Percentiles rank a stretch among this genome's conserved stretches.
phyloP scores from a whole-genome alignment of 768 basidiomycete species.

The Austroboletus eburneus region DNA sequence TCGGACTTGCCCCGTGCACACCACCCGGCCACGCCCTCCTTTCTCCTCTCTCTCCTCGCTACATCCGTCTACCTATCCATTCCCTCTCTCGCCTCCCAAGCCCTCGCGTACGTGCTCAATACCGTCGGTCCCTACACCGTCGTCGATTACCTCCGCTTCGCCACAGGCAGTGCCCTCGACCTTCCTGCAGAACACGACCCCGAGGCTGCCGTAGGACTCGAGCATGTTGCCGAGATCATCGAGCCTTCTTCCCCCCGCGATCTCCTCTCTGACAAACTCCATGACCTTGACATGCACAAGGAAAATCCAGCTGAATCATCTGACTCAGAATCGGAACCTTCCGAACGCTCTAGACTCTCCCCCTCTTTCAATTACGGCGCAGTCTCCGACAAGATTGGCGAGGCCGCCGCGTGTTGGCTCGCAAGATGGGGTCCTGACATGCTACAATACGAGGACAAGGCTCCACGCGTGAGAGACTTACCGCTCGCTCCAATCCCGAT shows the following conservation, averaged over 20 bases:
- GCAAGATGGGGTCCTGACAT: slow-evolving; percentile 82
- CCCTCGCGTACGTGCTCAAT: slow-evolving; percentile 63
- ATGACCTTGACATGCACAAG: slow-evolving; percentile 32
- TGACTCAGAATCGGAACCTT: slow-evolving; percentile 26
- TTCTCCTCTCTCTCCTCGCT: slow-evolving; percentile 83
- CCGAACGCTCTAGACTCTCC: slow-evolving; percentile 13
- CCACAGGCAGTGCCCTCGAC: slow-evolving; percentile 66
- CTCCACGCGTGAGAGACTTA: slow-evolving; percentile 11
- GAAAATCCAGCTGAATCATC: slow-evolving; percentile 37
- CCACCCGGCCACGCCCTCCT: slow-evolving; percentile 74
- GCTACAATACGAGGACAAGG: slow-evolving; percentile 56
- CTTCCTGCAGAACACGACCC: slow-evolving; percentile 39
- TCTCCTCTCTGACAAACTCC: slow-evolving; percentile 28
- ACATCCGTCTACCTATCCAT: slow-evolving; percentile 85
- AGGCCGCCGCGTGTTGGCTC: slow-evolving; percentile 85
- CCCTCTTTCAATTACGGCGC: slow-evolving; percentile 74
- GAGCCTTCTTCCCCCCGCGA: slow-evolving; percentile 32
- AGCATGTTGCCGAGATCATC: slow-evolving; percentile 54
- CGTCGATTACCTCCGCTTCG: slow-evolving; percentile 74
- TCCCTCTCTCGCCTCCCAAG: slow-evolving; percentile 68
- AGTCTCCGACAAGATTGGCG: slow-evolving; percentile 89
- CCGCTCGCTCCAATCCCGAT: slow-evolving; percentile 14
- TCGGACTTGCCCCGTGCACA: slow-evolving; percentile 43
- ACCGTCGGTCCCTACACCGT: slow-evolving; percentile 80
- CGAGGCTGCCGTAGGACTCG: slow-evolving; percentile 66